Percentiles rank a stretch among this genome's conserved stretches.
phyloP scores from a whole-genome alignment of 169 alveolate genomes.

The Cryptosporidium tyzzeri region DNA sequence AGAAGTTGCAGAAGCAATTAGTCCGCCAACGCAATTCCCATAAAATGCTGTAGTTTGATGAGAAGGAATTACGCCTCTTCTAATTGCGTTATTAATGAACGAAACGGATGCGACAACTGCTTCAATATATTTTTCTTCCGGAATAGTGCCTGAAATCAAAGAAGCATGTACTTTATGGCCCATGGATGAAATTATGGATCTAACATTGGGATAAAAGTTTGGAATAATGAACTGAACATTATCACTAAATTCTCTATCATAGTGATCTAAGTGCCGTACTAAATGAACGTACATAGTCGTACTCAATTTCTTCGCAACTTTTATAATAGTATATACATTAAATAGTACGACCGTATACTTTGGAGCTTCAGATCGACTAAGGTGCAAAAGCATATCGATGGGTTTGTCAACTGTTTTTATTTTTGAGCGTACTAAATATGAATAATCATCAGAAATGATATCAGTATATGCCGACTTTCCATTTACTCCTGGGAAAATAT shows the following conservation, averaged over 20 bases:
- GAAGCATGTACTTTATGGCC: conserved; percentile 6
- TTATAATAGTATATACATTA: conserved; percentile 3
- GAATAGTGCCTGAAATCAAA: conserved; percentile 32
- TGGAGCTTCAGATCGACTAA: conserved; percentile 52
- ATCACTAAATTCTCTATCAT: conserved; percentile 66
- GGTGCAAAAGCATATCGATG: conserved; percentile 23
- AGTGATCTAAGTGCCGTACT: conserved; percentile 62
- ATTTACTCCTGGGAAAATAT: not conserved
- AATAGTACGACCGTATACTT: conserved; percentile 36
- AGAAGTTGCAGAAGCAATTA: conserved; percentile 58
- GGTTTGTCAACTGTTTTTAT: conserved; percentile 13
- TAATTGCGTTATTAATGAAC: conserved; percentile 27
- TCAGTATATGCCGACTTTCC: conserved; percentile 19
- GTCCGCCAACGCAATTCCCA: conserved; percentile 72
- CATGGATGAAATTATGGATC: conserved; percentile 10
- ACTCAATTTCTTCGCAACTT: not conserved
- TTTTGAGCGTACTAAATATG: conserved; percentile 3
- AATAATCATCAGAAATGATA: conserved; percentile 8
- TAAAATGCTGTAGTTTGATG: conserved; percentile 31
- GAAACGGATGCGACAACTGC: conserved; percentile 11
- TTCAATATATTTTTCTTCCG: conserved; percentile 30
- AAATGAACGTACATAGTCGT: conserved; percentile 46
- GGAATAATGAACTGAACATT: conserved; percentile 45
- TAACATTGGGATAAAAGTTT: conserved; percentile 29
- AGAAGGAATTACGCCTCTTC: conserved; percentile 63